Evolutionary conservation across 257 asterid genomes (phyloP).

Genomic region (Nicotiana otophora): DNA sequence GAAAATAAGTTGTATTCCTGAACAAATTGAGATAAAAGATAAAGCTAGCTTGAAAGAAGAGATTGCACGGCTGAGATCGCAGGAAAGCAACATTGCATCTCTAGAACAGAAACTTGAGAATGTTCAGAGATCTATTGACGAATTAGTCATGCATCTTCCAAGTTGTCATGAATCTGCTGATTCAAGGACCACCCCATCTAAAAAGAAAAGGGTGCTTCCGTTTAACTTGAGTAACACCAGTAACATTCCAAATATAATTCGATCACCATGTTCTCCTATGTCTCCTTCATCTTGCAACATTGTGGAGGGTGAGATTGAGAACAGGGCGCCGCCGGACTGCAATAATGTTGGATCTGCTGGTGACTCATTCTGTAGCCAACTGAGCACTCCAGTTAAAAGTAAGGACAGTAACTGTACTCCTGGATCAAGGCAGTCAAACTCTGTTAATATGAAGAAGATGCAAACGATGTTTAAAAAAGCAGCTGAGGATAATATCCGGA

Average conservation of each 20-base stretch:
- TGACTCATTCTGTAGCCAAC: conserved; percentile 20
- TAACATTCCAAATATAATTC: conserved; percentile 62
- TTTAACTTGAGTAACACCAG: conserved; percentile 65
- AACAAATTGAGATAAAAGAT: conserved; percentile 44
- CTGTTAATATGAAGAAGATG: conserved; percentile 78
- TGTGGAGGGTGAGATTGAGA: conserved; percentile 53
- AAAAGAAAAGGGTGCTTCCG: conserved; percentile 63
- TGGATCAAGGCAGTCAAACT: conserved; percentile 45
- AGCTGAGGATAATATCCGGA: conserved; percentile 78
- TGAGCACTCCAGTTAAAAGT: conserved; percentile 29
- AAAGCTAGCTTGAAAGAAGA: conserved; percentile 79
- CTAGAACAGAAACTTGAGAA: conserved; percentile 79
- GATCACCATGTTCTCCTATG: conserved; percentile 80
- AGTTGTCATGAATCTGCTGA: conserved; percentile 51
- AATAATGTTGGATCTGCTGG: conserved; percentile 18
- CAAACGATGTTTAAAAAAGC: conserved; percentile 91
- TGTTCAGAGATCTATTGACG: conserved; percentile 79
- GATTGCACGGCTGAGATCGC: conserved; percentile 70
- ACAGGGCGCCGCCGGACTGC: conserved; percentile 66
- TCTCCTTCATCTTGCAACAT: conserved; percentile 41
- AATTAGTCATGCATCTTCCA: conserved; percentile 51
- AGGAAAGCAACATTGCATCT: conserved; percentile 57
- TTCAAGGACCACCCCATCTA: conserved; percentile 32
- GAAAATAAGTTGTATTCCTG: conserved; percentile 37
- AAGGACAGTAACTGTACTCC: conserved; percentile 36